These are phyloP conservation scores for Lactuca saligna DNA, from an alignment of 129 eudicot species.

Conservation along the genomic window DNA sequence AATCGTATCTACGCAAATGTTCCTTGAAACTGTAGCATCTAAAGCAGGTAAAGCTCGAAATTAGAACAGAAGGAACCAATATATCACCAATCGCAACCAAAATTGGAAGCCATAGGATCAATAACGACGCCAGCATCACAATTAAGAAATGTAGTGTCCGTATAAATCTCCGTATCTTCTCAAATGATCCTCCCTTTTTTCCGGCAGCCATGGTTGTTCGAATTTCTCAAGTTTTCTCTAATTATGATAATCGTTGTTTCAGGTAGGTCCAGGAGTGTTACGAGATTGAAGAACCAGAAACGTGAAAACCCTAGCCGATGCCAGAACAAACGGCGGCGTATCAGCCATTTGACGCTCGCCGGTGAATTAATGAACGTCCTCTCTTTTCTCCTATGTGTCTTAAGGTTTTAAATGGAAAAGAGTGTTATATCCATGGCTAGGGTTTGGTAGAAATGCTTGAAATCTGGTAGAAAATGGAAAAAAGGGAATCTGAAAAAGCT, in stretches of 20 bases:
- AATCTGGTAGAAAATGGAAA: constrained; percentile 13
- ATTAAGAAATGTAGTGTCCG: constrained; percentile 72
- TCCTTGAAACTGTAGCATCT: constrained; percentile 60
- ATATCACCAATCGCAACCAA: constrained; percentile 76
- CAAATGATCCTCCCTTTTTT: constrained; percentile 45
- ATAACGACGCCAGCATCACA: constrained; percentile 72
- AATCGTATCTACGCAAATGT: constrained; percentile 63
- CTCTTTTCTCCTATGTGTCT: background rate
- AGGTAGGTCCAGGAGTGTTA: constrained; percentile 32
- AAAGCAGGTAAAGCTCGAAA: constrained; percentile 79
- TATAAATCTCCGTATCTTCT: constrained; percentile 58
- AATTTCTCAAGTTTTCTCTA: background rate
- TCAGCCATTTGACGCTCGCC: constrained; percentile 37
- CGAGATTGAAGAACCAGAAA: constrained; percentile 26
- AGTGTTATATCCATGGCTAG: constrained; percentile 36
- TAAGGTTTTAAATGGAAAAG: constrained; percentile 10
- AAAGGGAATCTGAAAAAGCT: constrained; percentile 3
- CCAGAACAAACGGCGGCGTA: constrained; percentile 26
- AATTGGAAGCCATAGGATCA: constrained; percentile 66
- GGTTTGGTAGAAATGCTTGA: constrained; percentile 29
- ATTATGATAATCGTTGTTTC: constrained; percentile 3
- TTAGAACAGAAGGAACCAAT: constrained; percentile 59
- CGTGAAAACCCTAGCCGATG: constrained; percentile 48
- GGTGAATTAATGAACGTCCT: constrained; percentile 7
- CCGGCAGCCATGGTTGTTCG: constrained; percentile 34